Evolutionary conservation across 257 asterid genomes (phyloP), one percentile per base, ranked within the genome.

Genomic region (Solanum medicagineum): DNA sequence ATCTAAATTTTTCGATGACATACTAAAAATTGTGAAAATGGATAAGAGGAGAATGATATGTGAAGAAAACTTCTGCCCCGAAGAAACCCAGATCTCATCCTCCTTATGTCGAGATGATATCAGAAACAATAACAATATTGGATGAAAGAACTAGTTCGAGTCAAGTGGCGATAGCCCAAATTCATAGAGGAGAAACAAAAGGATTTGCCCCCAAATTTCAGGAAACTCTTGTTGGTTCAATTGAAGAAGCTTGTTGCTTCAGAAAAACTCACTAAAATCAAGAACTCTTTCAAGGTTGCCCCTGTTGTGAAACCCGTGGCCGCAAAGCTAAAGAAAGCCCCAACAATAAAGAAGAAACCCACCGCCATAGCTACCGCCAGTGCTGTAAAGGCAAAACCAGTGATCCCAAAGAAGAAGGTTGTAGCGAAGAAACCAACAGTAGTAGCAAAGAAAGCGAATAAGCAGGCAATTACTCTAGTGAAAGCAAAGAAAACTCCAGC

Each of bases 111-210:
- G 97, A 91, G 97, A 92, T 93, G 95, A 87, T 93, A 40, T 45
- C 88, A 5, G 95, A 92, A 3, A 94, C 95, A 75, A 91, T 93
- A 53, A 85, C 19, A 17, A n/a, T 90, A 53, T 83, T 93, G 75
- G 89, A 91, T 89, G 97, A 93, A 20, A 86, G 70, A 90, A 92
- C 90, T 0, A 95, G 97, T 60, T 93, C 94, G 62, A 93, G 97
- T 71, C 94, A 90, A 86, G 85, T 89, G 54, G 97, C 97, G 36
- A 90, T 93, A 22, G 49, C 91, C 91, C 7, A 93, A 93, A 88
- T 92, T 87, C 87, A 90, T 91, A 0, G 97, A 91, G 20, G 97
- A 92, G 22, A 93, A 91, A 80, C 90, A 93, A 80, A 90, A 91
- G 87, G 71, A 85, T 68, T 86, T 93, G 84, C 92, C 95, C 3